These are phyloP conservation scores for Komagataella pastoris DNA, from an alignment of 805 yeast species.

Conservation along the genomic window DNA sequence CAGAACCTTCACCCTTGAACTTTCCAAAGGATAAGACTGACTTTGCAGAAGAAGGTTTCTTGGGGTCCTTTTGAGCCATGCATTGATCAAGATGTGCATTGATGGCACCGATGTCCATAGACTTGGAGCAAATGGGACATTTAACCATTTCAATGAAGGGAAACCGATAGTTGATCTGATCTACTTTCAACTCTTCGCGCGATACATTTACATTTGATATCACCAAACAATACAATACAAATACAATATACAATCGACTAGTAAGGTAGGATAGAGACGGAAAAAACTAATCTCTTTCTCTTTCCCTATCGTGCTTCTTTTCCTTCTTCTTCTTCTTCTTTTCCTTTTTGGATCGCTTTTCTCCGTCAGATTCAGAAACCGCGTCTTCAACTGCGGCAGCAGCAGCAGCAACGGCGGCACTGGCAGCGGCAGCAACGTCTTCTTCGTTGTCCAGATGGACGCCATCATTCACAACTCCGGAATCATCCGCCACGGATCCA, in stretches of 20 bases:
- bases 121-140: slow-evolving; percentile 20
- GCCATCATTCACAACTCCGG: slow-evolving; percentile 4
- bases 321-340: slow-evolving; percentile 12
- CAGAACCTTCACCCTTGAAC: slow-evolving; percentile 1
- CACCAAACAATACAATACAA: not conserved
- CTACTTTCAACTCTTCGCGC: not conserved
- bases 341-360: slow-evolving; percentile 18
- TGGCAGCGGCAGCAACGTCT: slow-evolving; percentile 1
- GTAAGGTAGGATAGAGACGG: not conserved
- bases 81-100: slow-evolving; percentile 22
- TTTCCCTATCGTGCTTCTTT: slow-evolving; percentile 2
- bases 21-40: slow-evolving; percentile 1
- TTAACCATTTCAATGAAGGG: slow-evolving; percentile 11
- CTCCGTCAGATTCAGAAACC: slow-evolving; percentile 4
- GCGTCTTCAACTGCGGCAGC: slow-evolving; percentile 9
- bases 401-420: slow-evolving; percentile 12
- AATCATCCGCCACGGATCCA: not conserved
- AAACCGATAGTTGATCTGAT: not conserved
- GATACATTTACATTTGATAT: not conserved
- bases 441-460: not conserved
- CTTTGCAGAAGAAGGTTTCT: not conserved
- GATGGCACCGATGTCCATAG: slow-evolving; percentile 15
- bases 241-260: not conserved
- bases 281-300: slow-evolving; percentile 8
- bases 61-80: slow-evolving; percentile 1